A percentile compares a stretch with the other conserved stretches of the same genome.
Evolutionary conservation across 1,284 basidiomycete species (phyloP).

Genomic region (Exsudoporus floridanus): DNA sequence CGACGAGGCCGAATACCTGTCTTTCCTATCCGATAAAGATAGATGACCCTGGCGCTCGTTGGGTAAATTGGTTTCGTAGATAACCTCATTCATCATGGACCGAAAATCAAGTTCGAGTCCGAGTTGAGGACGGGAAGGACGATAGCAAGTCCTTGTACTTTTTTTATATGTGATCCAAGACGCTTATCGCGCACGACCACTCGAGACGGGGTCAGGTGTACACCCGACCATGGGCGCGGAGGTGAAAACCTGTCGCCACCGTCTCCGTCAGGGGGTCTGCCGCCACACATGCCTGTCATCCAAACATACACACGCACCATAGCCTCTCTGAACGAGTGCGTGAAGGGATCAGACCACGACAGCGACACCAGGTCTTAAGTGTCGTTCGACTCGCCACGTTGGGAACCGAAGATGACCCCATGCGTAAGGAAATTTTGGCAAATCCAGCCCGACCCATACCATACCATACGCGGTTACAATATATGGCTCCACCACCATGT

Average conservation of each 20-base stretch:
- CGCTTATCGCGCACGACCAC: slow-evolving; percentile 13
- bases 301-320: slow-evolving; percentile 11
- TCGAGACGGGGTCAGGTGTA: slow-evolving; percentile 2
- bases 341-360: too few species aligned
- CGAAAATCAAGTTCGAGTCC: background rate
- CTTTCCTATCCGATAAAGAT: background rate
- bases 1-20: background rate
- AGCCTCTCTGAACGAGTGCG: background rate
- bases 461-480: slow-evolving; percentile 17
- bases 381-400: background rate
- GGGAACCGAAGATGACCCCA: slow-evolving; percentile 1
- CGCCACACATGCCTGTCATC: background rate
- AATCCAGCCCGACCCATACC: background rate
- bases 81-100: background rate
- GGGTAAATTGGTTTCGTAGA: background rate
- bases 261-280: slow-evolving; percentile 1
- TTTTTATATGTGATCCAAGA: slow-evolving; percentile 6
- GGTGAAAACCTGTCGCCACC: background rate
- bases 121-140: background rate
- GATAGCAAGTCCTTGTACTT: background rate
- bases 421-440: slow-evolving; percentile 15
- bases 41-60: background rate
- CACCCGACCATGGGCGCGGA: background rate
- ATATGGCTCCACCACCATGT: slow-evolving; percentile 7
- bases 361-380: background rate